Evolutionary conservation across 768 basidiomycete genomes (phyloP).

Genomic region (Lactifluus hygrophoroides): DNA sequence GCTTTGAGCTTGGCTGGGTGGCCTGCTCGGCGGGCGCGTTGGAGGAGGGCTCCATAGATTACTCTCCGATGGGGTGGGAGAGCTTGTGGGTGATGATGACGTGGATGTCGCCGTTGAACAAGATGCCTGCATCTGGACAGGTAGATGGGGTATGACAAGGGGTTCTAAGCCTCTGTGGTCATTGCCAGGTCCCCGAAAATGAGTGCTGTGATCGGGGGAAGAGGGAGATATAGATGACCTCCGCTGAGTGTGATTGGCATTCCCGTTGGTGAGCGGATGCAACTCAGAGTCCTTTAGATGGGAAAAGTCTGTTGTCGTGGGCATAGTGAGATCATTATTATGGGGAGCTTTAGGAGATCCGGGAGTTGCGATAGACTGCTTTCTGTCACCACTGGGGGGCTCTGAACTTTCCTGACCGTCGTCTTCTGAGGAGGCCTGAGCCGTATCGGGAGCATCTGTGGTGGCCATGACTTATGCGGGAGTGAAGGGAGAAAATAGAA

Average conservation of each 20-base stretch:
- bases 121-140: slow-evolving; percentile 22
- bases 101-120: slow-evolving; percentile 35
- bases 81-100: slow-evolving; percentile 33
- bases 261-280: slow-evolving; percentile 15
- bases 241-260: slow-evolving; percentile 11
- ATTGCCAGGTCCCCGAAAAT: slow-evolving; percentile 44
- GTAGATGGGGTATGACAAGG: slow-evolving; percentile 20
- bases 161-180: slow-evolving; percentile 39
- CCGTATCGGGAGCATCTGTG: slow-evolving; percentile 39
- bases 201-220: slow-evolving; percentile 39
- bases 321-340: slow-evolving; percentile 7
- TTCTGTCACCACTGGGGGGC: slow-evolving; percentile 36
- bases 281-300: neutral
- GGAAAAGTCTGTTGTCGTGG: neutral
- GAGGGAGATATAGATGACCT: slow-evolving; percentile 38
- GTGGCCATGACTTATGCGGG: slow-evolving; percentile 31
- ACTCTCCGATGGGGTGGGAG: slow-evolving; percentile 48
- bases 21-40: slow-evolving; percentile 50
- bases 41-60: slow-evolving; percentile 56
- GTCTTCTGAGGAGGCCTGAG: slow-evolving; percentile 38
- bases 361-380: slow-evolving; percentile 20
- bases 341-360: neutral
- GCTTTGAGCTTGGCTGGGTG: slow-evolving; percentile 39
- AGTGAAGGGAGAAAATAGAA: slow-evolving; percentile 24
- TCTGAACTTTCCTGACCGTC: slow-evolving; percentile 53